A percentile compares a stretch with the other conserved stretches of the same genome.
Evolutionary conservation across 2,329 filamentous ascomycete species (phyloP).

Genomic region (Cercospora sp.): DNA sequence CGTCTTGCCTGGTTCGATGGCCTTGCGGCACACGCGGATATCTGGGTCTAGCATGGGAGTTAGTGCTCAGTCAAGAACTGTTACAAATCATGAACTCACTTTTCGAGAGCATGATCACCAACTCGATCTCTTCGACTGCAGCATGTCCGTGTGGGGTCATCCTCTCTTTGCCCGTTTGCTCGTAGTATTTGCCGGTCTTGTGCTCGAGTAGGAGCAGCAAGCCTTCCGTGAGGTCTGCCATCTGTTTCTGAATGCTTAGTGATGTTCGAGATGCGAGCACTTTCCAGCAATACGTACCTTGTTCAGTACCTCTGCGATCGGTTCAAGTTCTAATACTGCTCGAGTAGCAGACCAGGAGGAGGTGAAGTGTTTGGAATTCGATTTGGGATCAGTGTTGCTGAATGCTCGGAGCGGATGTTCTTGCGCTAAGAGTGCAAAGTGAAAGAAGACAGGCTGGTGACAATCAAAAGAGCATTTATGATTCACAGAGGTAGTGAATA

Average conservation of each 20-base stretch:
- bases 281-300: neutral
- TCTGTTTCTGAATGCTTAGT: neutral
- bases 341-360: neutral
- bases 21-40: conserved; percentile 17
- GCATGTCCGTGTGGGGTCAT: conserved; percentile 21
- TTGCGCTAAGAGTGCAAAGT: neutral
- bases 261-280: neutral
- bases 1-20: conserved; percentile 15
- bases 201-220: conserved; percentile 19
- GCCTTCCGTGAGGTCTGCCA: neutral
- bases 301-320: neutral
- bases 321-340: neutral
- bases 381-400: neutral
- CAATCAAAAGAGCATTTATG: neutral
- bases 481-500: neutral
- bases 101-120: conserved; percentile 17
- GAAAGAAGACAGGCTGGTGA: neutral
- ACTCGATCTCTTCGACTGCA: conserved; percentile 15
- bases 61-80: neutral
- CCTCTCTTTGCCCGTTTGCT: neutral
- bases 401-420: neutral
- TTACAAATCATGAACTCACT: neutral
- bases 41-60: conserved; percentile 14
- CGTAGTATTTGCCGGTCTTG: conserved; percentile 18
- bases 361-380: too few relatives aligned